Evolutionary conservation across 768 basidiomycete genomes (phyloP), one percentile per base, ranked within the genome.

Genomic region (Cubamyces lactineus): DNA sequence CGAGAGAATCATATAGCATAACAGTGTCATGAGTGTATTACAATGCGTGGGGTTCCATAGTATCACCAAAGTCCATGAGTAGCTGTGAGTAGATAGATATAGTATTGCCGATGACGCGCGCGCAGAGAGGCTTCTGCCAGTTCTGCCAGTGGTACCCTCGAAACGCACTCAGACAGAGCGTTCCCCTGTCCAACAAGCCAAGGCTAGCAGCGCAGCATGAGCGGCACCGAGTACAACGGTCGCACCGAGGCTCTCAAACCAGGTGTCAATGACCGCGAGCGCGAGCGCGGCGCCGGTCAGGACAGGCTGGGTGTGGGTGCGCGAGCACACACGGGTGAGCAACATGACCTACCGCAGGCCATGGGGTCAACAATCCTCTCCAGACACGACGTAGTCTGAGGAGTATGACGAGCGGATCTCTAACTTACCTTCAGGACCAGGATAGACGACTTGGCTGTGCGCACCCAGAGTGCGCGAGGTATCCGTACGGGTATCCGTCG

Each of bases 251-350:
- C 69, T 71, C 48, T 82, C 81, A 24, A 77, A 78, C 70, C 80
- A 73, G 13, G 79, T 81, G 71, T 85, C 84, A 21, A 73, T 59
- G 26, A 83, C 66, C 2, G 81, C 81, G 1, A 79, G 74, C 1
- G 67, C 63, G 8, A 76, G 70, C 41, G 79, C 69, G 15, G 68
- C 55, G 0, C 59, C 71, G 54, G 74, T 48, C 4, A 75, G 53
- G 26, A 71, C 55, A 1, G 71, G 67, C 40, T 72, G 72, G 7
- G 69, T 53, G 13, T 57, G 68, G 0, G 62, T 49, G 12, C 54
- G 58, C 43, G 65, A 58, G 62, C 75, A 78, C 38, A 75, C 45
- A 3, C 67, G 66, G 3, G 74, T 57, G 13, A 71, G 26, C 26
- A 62, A 56, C 46, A 59, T 48, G 50, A 70, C 70, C 70, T 72